Evolutionary conservation across 2,329 filamentous ascomycete species (phyloP), one percentile per base, ranked within the genome.

Genomic region (Sclerotinia borealis): DNA sequence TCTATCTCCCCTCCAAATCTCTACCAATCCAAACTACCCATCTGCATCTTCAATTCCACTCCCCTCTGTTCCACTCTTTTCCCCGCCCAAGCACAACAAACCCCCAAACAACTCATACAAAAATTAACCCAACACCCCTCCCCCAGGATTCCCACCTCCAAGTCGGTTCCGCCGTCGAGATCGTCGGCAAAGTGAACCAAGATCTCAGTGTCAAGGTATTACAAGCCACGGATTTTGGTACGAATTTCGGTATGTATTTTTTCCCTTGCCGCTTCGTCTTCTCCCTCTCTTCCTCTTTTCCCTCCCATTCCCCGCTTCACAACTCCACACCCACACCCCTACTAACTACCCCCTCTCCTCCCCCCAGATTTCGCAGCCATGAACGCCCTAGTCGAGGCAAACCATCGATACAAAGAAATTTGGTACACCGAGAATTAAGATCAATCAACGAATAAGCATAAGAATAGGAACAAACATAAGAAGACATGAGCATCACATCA

Each of bases 341-440:
- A 11, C n/a, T 11, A 25, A 47, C 43, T 11, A 5, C 11, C 9
- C 43, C n/a, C 15, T 43, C 48, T 22, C n/a, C 47, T 31, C 36
- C 19, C 43, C 36, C 4, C 15, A 58, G 67, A 97, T 77, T 91
- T 90, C 76, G 82, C 81, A 60, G 83, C 91, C 39, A 89, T 87
- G 65, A 86, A 91, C 63, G 85, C 88, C 0, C 89, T 97, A 3
- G 93, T 96, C 19, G 90, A 97, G 64, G 88, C 86, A 41, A 95
- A 92, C 39, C 93, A 97, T 77, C 84, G 87, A 56, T 85, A 92
- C 74, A 90, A 89, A 72, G 80, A 86, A 66, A 88, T 98, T 59
- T 97, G 97, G 74, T 92, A 90, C 56, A 31, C 37, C 31, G 66
- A 66, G 25, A 25, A 45, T 22, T 65, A 56, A 19, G n/a, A n/a